Conservation (phyloP, 495 filamentous ascomycete genomes). For the Echria macrotheca region DNA sequence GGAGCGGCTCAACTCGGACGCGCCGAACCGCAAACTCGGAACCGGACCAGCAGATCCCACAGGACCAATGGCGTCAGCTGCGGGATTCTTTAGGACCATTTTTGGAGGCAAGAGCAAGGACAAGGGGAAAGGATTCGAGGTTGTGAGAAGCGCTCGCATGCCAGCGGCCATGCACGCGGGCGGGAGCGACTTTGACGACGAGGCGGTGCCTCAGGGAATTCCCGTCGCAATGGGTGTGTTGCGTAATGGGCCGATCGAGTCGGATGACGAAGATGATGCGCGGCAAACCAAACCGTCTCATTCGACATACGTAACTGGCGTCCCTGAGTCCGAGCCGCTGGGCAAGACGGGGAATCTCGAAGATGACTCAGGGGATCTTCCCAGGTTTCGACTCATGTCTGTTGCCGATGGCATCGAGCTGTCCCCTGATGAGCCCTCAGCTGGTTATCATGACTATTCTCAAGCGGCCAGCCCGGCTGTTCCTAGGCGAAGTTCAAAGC, state of each 20-base stretch:
- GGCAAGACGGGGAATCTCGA: constrained; percentile 38
- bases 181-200: constrained; percentile 50
- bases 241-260: constrained; percentile 53
- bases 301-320: constrained; percentile 2
- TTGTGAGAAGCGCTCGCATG: constrained; percentile 80
- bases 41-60: constrained; percentile 95
- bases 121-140: constrained; percentile 91
- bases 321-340: constrained; percentile 36
- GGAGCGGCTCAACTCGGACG: constrained; percentile 74
- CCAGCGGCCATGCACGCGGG: constrained; percentile 49
- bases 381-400: not conserved
- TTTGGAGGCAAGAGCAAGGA: constrained; percentile 81
- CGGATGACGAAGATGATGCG: constrained; percentile 50
- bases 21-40: constrained; percentile 73
- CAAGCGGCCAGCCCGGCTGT: constrained; percentile 34
- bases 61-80: constrained; percentile 77
- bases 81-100: constrained; percentile 78
- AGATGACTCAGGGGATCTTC: constrained; percentile 25
- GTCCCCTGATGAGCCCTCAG: too few species aligned
- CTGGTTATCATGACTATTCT: too few species aligned
- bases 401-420: too few species aligned
- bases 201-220: constrained; percentile 47
- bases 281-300: constrained; percentile 20
- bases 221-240: constrained; percentile 54
- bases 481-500: constrained; percentile 59